Percentiles rank a stretch among this genome's conserved stretches.
phyloP scores from a whole-genome alignment of 1,139 yeast genomes.

The Nakaseomyces nivariensis region DNA sequence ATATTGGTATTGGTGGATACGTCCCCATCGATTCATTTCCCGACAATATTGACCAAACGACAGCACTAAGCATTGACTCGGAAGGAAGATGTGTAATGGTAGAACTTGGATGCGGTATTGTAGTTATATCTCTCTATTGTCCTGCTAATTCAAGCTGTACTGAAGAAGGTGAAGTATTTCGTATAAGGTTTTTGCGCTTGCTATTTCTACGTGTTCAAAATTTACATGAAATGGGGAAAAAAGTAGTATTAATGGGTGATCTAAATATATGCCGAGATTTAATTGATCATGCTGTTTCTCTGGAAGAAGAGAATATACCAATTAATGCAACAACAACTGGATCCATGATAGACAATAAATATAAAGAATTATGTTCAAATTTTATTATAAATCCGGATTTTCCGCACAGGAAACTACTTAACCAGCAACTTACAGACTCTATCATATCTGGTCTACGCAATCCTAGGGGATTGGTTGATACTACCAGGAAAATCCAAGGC shows the following conservation, averaged over 20 bases:
- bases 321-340: slow-evolving; percentile 21
- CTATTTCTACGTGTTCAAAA: slow-evolving; percentile 52
- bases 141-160: slow-evolving; percentile 78
- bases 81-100: slow-evolving; percentile 77
- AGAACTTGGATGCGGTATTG: slow-evolving; percentile 55
- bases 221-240: slow-evolving; percentile 45
- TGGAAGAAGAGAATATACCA: slow-evolving; percentile 33
- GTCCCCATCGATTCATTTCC: slow-evolving; percentile 30
- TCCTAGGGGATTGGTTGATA: slow-evolving; percentile 44
- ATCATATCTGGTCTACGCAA: slow-evolving; percentile 24
- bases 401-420: slow-evolving; percentile 37
- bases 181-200: slow-evolving; percentile 47
- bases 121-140: slow-evolving; percentile 72
- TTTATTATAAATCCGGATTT: slow-evolving; percentile 35
- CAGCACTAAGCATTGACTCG: slow-evolving; percentile 49
- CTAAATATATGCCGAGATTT: slow-evolving; percentile 71
- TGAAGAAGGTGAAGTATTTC: slow-evolving; percentile 57
- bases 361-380: slow-evolving; percentile 33
- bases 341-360: slow-evolving; percentile 35
- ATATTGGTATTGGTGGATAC: slow-evolving; percentile 63
- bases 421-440: slow-evolving; percentile 30
- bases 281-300: slow-evolving; percentile 71
- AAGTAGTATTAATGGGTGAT: slow-evolving; percentile 78
- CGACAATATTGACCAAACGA: slow-evolving; percentile 27
- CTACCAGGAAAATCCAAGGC: slow-evolving; percentile 51